Evolutionary conservation across 192 early-diverging fungal species (phyloP).

Genomic region (Chytriomyces sp.): DNA sequence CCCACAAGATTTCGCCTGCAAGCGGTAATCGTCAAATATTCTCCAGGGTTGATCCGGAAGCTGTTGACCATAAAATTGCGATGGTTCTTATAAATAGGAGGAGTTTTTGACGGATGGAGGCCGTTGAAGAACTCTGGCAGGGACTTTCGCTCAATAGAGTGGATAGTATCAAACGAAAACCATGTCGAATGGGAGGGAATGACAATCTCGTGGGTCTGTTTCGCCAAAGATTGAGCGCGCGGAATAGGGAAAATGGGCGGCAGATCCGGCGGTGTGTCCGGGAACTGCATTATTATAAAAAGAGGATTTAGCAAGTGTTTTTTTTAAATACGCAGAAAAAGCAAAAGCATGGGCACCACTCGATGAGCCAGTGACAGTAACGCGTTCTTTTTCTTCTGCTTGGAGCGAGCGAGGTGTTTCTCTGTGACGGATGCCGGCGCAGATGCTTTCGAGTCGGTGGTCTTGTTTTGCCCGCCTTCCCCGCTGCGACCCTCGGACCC

Average conservation of each 20-base stretch:
- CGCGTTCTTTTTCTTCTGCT: too few species aligned
- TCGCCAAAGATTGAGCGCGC: constrained; percentile 37
- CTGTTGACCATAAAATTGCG: constrained; percentile 99
- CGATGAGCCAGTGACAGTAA: too few species aligned
- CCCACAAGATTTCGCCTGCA: constrained; percentile 95
- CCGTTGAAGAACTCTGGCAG: constrained; percentile 97
- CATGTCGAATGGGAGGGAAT: constrained; percentile 88
- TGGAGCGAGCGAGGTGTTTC: too few species aligned
- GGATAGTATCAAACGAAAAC: constrained; percentile 84
- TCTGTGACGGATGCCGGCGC: too few species aligned
- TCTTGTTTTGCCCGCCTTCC: too few species aligned
- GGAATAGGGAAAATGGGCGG: constrained; percentile 22
- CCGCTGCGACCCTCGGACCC: too few species aligned
- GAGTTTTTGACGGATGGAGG: constrained; percentile 91
- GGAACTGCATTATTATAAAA: not conserved
- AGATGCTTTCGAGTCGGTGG: too few species aligned
- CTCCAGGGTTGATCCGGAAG: constrained; percentile 92
- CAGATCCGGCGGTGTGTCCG: constrained; percentile 7
- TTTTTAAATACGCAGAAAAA: too few species aligned
- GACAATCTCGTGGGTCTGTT: constrained; percentile 51
- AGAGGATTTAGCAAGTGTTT: too few species aligned
- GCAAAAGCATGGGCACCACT: too few species aligned
- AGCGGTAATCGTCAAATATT: constrained; percentile 97
- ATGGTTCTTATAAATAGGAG: constrained; percentile 85
- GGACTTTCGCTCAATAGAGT: constrained; percentile 85